Evolutionary conservation across 768 basidiomycete genomes (phyloP), one percentile per base, ranked within the genome.

Genomic region (Tricholoma terreum): DNA sequence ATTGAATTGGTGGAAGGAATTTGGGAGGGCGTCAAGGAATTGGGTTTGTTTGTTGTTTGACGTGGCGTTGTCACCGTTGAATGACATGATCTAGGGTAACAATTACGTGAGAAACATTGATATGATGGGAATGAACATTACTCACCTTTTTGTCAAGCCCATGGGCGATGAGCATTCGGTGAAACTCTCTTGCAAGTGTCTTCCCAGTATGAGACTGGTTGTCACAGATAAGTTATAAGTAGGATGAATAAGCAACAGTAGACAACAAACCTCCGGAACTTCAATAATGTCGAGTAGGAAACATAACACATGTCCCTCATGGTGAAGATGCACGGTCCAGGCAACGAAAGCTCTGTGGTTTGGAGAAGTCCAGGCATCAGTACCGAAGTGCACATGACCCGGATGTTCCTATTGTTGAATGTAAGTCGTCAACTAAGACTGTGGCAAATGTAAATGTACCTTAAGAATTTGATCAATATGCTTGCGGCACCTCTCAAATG

Each of bases 21-120:
- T 22, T 0, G 34, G 8, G 1, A 64, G 52, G 0, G 61, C 19
- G 2, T 21, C 42, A 5, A 80, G 68, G 21, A 63, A 42, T 0
- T 58, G 50, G 0, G 73, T 64, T 72, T 80, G 76, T 0, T 45
- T 60, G 55, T 74, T 68, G 51, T 79, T 79, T 4, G 58, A 55
- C 0, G 64, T 61, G 1, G 73, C 73, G 60, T 78, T 78, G 56
- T 79, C 71, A 31, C 65, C 69, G 2, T 68, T 75, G 3, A 78
- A 54, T 6, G 67, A 60, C 1, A 77, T 63, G 10, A 75, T 59
- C 72, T 71, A 2, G 24, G 1, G 22, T 2, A n/a, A 40, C 4
- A 5, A 10, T 9, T 10, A 6, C 12, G n/a, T 40, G 38, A 40
- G 38, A 40, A 40, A 17, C 15, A 38, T n/a, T n/a, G 38, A 45